Percentiles rank a stretch among this genome's conserved stretches.
phyloP scores from a whole-genome alignment of 106 monocot species.

The Ottelia alismoides region DNA sequence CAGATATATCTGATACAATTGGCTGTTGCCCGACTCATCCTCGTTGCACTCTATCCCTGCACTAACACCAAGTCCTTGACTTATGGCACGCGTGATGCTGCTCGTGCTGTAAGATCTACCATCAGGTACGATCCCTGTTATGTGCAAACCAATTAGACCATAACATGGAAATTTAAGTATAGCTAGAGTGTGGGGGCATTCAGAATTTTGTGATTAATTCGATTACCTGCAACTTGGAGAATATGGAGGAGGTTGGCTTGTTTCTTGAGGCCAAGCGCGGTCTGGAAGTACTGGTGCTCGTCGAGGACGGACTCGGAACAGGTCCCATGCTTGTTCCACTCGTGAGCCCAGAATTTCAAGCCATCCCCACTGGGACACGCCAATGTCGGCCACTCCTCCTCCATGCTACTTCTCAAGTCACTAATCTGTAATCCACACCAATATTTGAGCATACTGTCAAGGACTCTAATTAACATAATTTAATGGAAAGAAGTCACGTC shows the following conservation, averaged over 20 bases:
- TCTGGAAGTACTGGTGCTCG: slow-evolving; percentile 38
- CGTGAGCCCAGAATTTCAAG: slow-evolving; percentile 31
- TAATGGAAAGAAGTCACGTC: too few species aligned
- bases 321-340: slow-evolving; percentile 46
- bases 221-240: slow-evolving; percentile 22
- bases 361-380: slow-evolving; percentile 42
- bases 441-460: too few species aligned
- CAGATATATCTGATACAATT: slow-evolving; percentile 46
- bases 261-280: slow-evolving; percentile 23
- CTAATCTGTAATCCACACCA: slow-evolving; percentile 5
- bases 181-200: too few species aligned
- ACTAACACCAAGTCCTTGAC: slow-evolving; percentile 10
- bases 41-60: slow-evolving; percentile 52
- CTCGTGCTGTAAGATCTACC: slow-evolving; percentile 31
- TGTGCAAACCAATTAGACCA: too few species aligned
- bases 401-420: slow-evolving; percentile 6
- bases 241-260: slow-evolving; percentile 16
- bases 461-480: too few species aligned
- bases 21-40: slow-evolving; percentile 40
- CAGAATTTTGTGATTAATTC: background rate
- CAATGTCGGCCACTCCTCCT: slow-evolving; percentile 38
- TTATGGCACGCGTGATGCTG: slow-evolving; percentile 25
- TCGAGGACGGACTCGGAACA: slow-evolving; percentile 33
- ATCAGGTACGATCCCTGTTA: slow-evolving; percentile 44
- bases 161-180: too few species aligned